Evolutionary conservation across 208 protist species (phyloP), one percentile per base, ranked within the genome.

Genomic region (Trypanosoma rangeli): DNA sequence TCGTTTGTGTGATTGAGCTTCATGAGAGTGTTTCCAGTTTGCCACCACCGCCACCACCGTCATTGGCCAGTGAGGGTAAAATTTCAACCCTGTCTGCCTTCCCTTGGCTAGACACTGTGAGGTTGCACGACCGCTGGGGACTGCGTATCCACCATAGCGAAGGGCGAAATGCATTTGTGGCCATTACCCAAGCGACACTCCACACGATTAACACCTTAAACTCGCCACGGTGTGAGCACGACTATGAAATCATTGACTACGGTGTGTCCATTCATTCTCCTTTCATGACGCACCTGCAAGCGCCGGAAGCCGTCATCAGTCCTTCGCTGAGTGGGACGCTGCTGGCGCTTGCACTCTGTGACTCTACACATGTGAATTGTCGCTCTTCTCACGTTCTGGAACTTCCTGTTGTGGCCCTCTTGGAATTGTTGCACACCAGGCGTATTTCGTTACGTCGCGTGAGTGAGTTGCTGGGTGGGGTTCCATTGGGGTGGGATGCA

Each of bases 1-100:
- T 85, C 60, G 46, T 74, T 63, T 74, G 69, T 63, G 46, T 83
- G 18, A 74, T 89, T 22, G 75, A 83, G 18, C 61, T 94, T 26
- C 60, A 70, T 9, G 82, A 87, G 18, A 56, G 26, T 15, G 24
- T 8, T 52, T 24, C 26, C 18, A 24, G 29, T 20, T 46, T 64
- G 33, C 24, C 22, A 50, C 16, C n/a, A 22, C 33, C 12, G 46
- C 28, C 49, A 65, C 22, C 12, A 18, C 26, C 16, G 24, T 42
- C 31, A 28, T 22, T 31, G 2, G 26, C 22, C 33, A 26, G 28
- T 15, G 1, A 35, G 12, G 10, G 5, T 20, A 26, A 22, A 1
- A 18, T 4, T 48, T 31, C 10, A 62, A 4, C 33, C 10, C 20
- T 39, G 50, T 70, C 37, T 44, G 35, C 49, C 3, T 48, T 58